A percentile compares a stretch with the other conserved stretches of the same genome.
phyloP scores from a whole-genome alignment of 2,329 filamentous ascomycete species.

The Pseudogymnoascus sp. region DNA sequence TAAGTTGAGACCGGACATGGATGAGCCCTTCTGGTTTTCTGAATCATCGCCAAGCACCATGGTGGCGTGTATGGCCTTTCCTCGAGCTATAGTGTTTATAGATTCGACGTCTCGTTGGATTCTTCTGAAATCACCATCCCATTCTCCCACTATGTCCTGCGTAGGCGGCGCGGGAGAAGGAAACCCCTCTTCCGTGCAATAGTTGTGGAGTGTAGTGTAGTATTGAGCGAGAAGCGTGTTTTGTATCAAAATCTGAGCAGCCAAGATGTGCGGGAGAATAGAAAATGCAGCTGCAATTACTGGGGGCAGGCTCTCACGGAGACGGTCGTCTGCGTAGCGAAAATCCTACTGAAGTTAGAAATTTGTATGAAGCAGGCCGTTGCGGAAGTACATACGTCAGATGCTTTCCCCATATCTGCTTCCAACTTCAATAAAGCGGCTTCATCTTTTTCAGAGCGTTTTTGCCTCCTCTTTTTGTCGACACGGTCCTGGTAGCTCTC shows the following conservation, averaged over 20 bases:
- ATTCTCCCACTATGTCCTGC: conserved; percentile 60
- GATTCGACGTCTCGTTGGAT: conserved; percentile 60
- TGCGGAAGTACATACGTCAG: conserved; percentile 43
- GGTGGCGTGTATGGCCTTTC: conserved; percentile 56
- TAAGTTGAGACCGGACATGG: conserved; percentile 26
- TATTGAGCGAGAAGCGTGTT: conserved; percentile 70
- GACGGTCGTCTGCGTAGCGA: conserved; percentile 64
- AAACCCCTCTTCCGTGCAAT: conserved; percentile 61
- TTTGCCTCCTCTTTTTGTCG: conserved; percentile 63
- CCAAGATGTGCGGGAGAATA: conserved; percentile 65
- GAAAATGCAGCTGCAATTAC: conserved; percentile 64
- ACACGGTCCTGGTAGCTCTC: conserved; percentile 69
- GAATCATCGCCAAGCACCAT: conserved; percentile 32
- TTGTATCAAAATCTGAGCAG: conserved; percentile 66
- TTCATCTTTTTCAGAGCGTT: conserved; percentile 67
- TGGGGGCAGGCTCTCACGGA: conserved; percentile 64
- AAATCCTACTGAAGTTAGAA: conserved; percentile 49
- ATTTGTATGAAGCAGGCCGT: conserved; percentile 13
- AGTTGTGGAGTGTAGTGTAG: conserved; percentile 70
- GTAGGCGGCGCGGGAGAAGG: conserved; percentile 67
- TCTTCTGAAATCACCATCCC: conserved; percentile 56
- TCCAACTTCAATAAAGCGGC: conserved; percentile 63
- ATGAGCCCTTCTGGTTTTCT: conserved; percentile 20
- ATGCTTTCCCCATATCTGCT: conserved; percentile 57
- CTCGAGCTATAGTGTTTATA: conserved; percentile 55